Evolutionary conservation across 2,329 filamentous ascomycete species (phyloP).

Genomic region (Colletotrichum melonis): DNA sequence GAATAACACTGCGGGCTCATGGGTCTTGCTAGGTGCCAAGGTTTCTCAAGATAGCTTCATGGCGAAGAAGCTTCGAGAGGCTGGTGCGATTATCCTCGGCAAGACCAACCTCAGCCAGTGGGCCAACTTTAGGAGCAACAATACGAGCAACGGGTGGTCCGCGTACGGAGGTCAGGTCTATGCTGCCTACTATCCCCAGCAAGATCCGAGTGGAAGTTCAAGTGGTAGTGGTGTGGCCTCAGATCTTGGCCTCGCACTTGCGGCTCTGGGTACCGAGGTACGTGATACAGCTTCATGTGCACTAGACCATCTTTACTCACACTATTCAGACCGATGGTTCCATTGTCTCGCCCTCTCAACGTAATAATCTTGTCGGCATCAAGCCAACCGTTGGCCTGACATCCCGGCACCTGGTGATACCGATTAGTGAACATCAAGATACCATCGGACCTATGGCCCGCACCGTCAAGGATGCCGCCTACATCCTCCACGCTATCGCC

Average conservation of each 20-base stretch:
- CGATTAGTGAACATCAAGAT: slow-evolving; percentile 72
- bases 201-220: slow-evolving; percentile 71
- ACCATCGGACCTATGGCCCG: slow-evolving; percentile 72
- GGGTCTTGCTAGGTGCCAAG: slow-evolving; percentile 65
- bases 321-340: slow-evolving; percentile 66
- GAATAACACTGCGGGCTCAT: slow-evolving; percentile 71
- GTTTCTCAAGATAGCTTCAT: slow-evolving; percentile 67
- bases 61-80: slow-evolving; percentile 66
- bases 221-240: slow-evolving; percentile 70
- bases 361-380: slow-evolving; percentile 73
- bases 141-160: slow-evolving; percentile 72
- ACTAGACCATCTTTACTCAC: neutral
- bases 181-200: slow-evolving; percentile 69
- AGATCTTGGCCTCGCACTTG: slow-evolving; percentile 69
- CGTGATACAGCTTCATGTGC: slow-evolving; percentile 41
- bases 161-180: slow-evolving; percentile 71
- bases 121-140: slow-evolving; percentile 69
- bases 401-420: slow-evolving; percentile 71
- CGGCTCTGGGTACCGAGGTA: slow-evolving; percentile 71
- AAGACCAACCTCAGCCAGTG: slow-evolving; percentile 74
- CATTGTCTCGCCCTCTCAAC: slow-evolving; percentile 64
- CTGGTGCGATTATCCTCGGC: slow-evolving; percentile 71
- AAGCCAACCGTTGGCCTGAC: slow-evolving; percentile 76
- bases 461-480: slow-evolving; percentile 72
- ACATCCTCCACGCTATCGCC: slow-evolving; percentile 71